A percentile compares a stretch with the other conserved stretches of the same genome.
phyloP scores from a whole-genome alignment of 441 rosid genomes.

The Daphne laureola region DNA sequence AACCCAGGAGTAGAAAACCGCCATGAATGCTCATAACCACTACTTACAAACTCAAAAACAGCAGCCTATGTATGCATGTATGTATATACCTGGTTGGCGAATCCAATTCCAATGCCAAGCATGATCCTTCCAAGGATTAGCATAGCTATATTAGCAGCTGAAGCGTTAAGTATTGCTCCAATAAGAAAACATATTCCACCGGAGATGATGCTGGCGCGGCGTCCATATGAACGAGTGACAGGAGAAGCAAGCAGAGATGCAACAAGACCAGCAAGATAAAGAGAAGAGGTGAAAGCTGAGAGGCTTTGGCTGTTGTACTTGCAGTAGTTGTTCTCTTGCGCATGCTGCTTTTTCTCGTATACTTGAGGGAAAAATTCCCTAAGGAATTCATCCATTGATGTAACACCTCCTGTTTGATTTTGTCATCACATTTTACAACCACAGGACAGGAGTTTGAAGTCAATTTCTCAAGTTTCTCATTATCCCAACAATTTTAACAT shows the following conservation, averaged over 20 bases:
- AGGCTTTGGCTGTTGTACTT: constrained; percentile 72
- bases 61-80: too few species aligned
- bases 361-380: constrained; percentile 59
- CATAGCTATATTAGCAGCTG: constrained; percentile 63
- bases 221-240: constrained; percentile 65
- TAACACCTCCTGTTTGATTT: constrained; percentile 67
- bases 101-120: constrained; percentile 91
- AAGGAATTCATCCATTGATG: constrained; percentile 81
- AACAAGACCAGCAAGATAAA: constrained; percentile 81
- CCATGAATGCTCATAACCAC: constrained; percentile 31
- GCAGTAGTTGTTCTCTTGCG: constrained; percentile 88
- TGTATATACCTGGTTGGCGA: constrained; percentile 72
- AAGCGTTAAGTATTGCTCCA: constrained; percentile 67
- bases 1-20: too few species aligned
- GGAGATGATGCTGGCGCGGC: constrained; percentile 64
- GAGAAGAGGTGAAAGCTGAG: constrained; percentile 85
- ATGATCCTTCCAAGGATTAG: constrained; percentile 75
- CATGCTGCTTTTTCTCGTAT: constrained; percentile 52
- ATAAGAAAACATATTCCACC: constrained; percentile 77
- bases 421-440: neutral
- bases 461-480: too few species aligned
- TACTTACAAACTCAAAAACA: neutral
- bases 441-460: too few species aligned
- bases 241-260: constrained; percentile 77
- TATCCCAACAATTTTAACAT: too few species aligned